Evolutionary conservation across 108 stramenopile species (phyloP), one percentile per base, ranked within the genome.

Genomic region (Pseudonitzschia multistriata): DNA sequence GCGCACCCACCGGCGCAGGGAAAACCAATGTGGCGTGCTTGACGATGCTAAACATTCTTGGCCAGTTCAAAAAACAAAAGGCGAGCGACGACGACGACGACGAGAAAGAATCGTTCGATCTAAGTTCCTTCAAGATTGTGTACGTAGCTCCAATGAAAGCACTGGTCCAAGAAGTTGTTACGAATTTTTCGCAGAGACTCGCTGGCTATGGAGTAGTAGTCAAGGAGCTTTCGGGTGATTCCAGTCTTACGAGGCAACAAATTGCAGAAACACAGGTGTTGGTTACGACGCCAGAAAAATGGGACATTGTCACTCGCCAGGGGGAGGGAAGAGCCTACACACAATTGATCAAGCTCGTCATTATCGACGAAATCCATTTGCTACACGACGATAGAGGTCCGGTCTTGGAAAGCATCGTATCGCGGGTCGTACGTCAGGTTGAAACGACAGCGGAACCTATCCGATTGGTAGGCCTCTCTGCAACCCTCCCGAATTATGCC

Each of bases 101-200:
- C 27, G 79, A 78, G 24, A 57, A 76, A 59, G 83, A 84, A 37
- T 66, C 79, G 24, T 83, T 96, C 74, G 96, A 98, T 55, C 61
- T 91, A 22, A 76, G 80, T 33, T 72, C 89, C 2, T 98, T 99
- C 83, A 99, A 99, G 79, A 98, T 99, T 71, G 97, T 99, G 27
- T 99, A 99, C 72, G 95, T 99, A 1, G 99, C 99, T 21, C 99
- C 99, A 29, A 99, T 99, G 99, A 99, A 99, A 81, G 99, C 99
- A 50, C 83, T 99, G 52, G 99, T 99, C 21, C 99, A 98, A 74
- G 99, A 99, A 83, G 89, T 90, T 25, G 98, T 99, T 7, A 82
- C 90, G 70, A 99, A 98, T 74, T 98, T 99, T 76, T 85, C 92
- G 13, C 80, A 96, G 63, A 87, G 98, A 1, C 83, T 99, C 29